These are phyloP conservation scores for Hyparrhenia diplandra DNA, from an alignment of 176 grass and related monocot genomes.

Conservation along the genomic window DNA sequence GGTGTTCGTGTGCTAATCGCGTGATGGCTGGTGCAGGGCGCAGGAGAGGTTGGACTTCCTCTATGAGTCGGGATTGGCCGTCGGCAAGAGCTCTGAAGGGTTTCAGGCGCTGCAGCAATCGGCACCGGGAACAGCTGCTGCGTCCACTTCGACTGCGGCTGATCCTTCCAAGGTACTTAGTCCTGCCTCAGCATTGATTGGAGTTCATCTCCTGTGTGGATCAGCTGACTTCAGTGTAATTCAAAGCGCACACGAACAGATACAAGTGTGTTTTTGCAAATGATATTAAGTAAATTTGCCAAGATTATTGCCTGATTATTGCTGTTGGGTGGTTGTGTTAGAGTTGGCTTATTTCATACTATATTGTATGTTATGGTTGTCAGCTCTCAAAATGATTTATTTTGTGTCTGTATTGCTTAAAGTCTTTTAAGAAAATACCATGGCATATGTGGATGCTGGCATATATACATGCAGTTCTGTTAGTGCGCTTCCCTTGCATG, in stretches of 20 bases:
- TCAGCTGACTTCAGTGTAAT: not conserved
- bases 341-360: not conserved
- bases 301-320: not conserved
- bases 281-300: not conserved
- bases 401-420: not conserved
- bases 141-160: conserved; percentile 5
- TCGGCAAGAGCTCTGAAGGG: conserved; percentile 86
- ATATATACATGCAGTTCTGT: not conserved
- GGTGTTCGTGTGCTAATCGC: not conserved
- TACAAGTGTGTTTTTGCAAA: not conserved
- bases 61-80: conserved; percentile 87
- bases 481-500: not conserved
- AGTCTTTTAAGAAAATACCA: not conserved
- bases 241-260: not conserved
- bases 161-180: conserved; percentile 69
- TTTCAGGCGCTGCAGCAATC: conserved; percentile 79
- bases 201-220: not conserved
- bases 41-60: conserved; percentile 97
- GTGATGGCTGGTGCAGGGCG: conserved; percentile 37
- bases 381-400: not conserved
- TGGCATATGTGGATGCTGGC: not conserved
- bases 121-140: conserved; percentile 9
- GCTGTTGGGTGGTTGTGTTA: not conserved
- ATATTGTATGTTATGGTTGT: not conserved
- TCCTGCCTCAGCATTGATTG: not conserved